A percentile compares a stretch with the other conserved stretches of the same genome.
phyloP scores from a whole-genome alignment of 148 eudicot species.

The Camellia sinensis region DNA sequence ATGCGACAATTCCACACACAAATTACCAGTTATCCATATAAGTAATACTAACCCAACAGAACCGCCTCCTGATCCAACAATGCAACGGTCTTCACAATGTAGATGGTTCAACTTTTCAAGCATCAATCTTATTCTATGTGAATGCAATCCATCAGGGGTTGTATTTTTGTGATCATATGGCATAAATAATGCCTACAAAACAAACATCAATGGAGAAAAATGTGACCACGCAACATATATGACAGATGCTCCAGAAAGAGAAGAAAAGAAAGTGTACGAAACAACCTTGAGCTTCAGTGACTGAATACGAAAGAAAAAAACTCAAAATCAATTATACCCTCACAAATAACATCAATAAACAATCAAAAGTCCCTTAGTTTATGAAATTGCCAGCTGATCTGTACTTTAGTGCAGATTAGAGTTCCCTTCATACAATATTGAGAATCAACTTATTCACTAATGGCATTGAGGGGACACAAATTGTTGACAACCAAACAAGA shows the following conservation, averaged over 20 bases:
- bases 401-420: neutral
- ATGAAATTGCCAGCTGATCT: neutral
- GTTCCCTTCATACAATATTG: constrained; percentile 1
- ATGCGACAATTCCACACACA: neutral
- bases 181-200: constrained; percentile 86
- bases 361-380: neutral
- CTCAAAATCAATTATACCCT: neutral
- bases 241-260: neutral
- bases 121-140: constrained; percentile 62
- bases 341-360: neutral
- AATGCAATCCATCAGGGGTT: constrained; percentile 69
- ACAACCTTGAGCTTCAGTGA: neutral
- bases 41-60: constrained; percentile 75
- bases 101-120: constrained; percentile 71
- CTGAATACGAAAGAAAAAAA: neutral
- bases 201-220: constrained; percentile 17
- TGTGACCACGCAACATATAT: constrained; percentile 6
- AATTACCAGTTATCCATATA: constrained; percentile 13
- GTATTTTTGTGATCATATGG: constrained; percentile 96
- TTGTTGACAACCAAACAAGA: constrained; percentile 1
- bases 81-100: constrained; percentile 72
- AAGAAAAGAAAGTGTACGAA: neutral
- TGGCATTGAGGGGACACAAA: neutral
- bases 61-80: constrained; percentile 97
- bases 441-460: neutral